Base-by-base conservation (phyloP, 192 early-diverging fungal genomes). In the Coemansia asiatica region DNA sequence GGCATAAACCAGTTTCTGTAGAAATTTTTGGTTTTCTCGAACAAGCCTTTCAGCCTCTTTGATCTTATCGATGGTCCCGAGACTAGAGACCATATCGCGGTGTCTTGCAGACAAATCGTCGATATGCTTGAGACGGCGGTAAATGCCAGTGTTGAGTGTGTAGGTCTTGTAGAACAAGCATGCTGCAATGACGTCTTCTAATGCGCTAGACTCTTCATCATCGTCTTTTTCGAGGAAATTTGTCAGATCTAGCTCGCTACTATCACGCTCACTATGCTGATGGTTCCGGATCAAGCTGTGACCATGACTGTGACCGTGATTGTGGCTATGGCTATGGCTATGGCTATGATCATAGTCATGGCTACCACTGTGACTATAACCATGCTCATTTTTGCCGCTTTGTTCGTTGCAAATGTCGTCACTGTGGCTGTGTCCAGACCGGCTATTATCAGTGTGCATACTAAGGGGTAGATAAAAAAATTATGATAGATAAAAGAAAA, bases 151-250 rank as follows among this genome's bases (percentile, higher is more conserved):
- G 57, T 85, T 85, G 33, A 87, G 74, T 4, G 86, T 76, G 46
- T 85, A 83, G 21, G 76, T 64, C 60, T 86, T 85, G 74, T 92
- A 92, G 47, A 81, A 82, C 40, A 86, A 67, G 51, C 89, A 89
- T 1, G 87, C 86, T 29, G 76, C 68, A 40, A 71, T 60, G 3
- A 79, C 71, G 25, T 78, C 72, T 47, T 61, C 35, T n/a, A 80
- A 38, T 40, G 78, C 78, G 25, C 55, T 56, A 26, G 62, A 49
- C 51, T 80, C 78, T 1, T 67, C 63, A 12, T 70, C 54, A 4
- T 53, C 60, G 22, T 70, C 51, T 10, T 61, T 1, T 1, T 21
- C 36, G 26, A 35, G 36, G 22, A 25, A 60, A 0, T 31, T 51
- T 26, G 35, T 47, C 35, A 50, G 26, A 25, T 49, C 21, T 8